Percentiles rank a stretch among this genome's conserved stretches.
Conservation (phyloP, 768 basidiomycete species). For the Leucogyrophana mollusca region DNA sequence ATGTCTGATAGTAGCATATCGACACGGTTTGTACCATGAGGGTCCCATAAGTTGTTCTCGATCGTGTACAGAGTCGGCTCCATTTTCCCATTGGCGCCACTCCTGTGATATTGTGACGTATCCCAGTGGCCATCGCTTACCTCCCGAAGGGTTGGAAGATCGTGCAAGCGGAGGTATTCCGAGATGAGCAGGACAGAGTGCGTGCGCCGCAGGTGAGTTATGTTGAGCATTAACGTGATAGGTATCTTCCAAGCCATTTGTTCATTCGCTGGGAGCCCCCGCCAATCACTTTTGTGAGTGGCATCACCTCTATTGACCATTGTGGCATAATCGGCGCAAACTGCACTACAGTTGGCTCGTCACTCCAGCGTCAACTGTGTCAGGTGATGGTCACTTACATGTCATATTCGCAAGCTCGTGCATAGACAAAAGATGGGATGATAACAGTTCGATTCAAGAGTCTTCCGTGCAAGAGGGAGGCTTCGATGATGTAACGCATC, state of each 20-base stretch:
- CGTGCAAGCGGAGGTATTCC: constrained; percentile 43
- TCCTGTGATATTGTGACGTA: constrained; percentile 30
- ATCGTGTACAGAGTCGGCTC: constrained; percentile 31
- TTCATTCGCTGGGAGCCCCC: constrained; percentile 33
- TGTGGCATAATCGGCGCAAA: constrained; percentile 39
- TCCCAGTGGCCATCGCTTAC: constrained; percentile 38
- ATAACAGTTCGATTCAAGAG: constrained; percentile 43
- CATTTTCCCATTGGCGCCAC: constrained; percentile 11
- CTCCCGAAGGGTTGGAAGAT: constrained; percentile 30
- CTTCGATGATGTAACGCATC: constrained; percentile 51
- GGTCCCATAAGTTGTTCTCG: constrained; percentile 39
- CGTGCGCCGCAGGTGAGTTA: constrained; percentile 34
- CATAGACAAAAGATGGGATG: constrained; percentile 46
- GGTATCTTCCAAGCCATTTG: constrained; percentile 36
- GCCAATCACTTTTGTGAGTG: constrained; percentile 38
- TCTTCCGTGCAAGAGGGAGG: constrained; percentile 41
- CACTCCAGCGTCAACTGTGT: not conserved
- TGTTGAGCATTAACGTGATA: constrained; percentile 40
- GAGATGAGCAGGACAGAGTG: constrained; percentile 38
- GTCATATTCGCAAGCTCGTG: constrained; percentile 42
- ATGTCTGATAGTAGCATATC: constrained; percentile 32
- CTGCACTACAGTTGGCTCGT: constrained; percentile 16
- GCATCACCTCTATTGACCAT: constrained; percentile 49
- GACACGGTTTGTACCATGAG: constrained; percentile 30
- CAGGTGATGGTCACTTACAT: constrained; percentile 7